Percentiles rank a stretch among this genome's conserved stretches.
Evolutionary conservation across 2,329 filamentous ascomycete species (phyloP).

Genomic region (Coniella vitis): DNA sequence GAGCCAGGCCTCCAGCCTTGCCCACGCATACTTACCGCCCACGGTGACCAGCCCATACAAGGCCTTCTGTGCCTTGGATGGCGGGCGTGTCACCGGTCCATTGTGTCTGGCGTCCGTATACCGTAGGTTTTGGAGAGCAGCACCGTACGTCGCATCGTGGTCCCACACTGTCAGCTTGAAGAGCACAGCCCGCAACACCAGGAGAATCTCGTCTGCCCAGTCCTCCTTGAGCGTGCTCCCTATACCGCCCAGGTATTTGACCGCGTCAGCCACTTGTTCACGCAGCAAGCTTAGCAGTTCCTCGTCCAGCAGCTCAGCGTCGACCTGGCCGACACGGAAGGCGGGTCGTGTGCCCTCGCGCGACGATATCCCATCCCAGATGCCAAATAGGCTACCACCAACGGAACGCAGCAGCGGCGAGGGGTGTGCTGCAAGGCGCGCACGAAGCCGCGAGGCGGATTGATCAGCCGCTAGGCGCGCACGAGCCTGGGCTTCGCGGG

Average conservation of each 20-base stretch:
- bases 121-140: constrained; percentile 81
- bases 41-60: constrained; percentile 82
- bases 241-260: constrained; percentile 56
- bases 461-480: constrained; percentile 43
- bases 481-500: constrained; percentile 61
- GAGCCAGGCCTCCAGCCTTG: constrained; percentile 84
- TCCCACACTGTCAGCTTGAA: constrained; percentile 98
- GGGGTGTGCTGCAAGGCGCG: constrained; percentile 45
- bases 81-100: constrained; percentile 57
- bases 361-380: constrained; percentile 67
- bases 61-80: constrained; percentile 75
- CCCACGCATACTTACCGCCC: constrained; percentile 83
- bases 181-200: constrained; percentile 68
- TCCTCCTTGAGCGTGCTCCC: constrained; percentile 66
- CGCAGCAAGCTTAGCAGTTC: constrained; percentile 83
- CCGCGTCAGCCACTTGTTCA: constrained; percentile 75
- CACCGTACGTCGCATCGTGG: constrained; percentile 90
- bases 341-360: constrained; percentile 75
- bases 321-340: constrained; percentile 91
- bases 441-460: constrained; percentile 29
- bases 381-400: constrained; percentile 45
- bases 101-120: constrained; percentile 75
- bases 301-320: constrained; percentile 90
- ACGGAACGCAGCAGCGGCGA: constrained; percentile 50
- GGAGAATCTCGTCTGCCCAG: constrained; percentile 77